phyloP scores from a whole-genome alignment of 2,329 filamentous ascomycete genomes.

The Aureobasidium sp. region DNA sequence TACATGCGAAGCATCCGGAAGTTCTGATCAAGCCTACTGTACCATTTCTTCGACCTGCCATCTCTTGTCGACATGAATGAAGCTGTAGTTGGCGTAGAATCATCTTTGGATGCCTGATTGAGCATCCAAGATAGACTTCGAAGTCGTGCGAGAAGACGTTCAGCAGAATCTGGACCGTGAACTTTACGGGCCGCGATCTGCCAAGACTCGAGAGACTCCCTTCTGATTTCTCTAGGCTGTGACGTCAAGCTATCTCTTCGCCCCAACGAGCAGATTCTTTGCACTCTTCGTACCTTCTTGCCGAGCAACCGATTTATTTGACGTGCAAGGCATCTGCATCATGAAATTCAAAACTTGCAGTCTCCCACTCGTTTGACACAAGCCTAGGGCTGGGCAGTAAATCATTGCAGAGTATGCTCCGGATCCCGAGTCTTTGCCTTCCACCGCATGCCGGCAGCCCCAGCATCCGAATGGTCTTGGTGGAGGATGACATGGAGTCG shows the following conservation, averaged over 20 bases:
- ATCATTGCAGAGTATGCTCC: not conserved
- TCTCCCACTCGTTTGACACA: not conserved
- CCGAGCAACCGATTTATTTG: constrained; percentile 11
- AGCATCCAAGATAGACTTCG: not conserved
- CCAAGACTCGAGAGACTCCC: too few relatives aligned
- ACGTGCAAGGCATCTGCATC: not conserved
- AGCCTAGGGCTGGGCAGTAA: constrained; percentile 1
- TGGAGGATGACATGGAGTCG: not conserved
- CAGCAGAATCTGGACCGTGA: not conserved
- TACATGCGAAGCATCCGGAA: not conserved
- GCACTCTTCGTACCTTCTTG: constrained; percentile 9
- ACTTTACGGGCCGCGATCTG: constrained; percentile 2
- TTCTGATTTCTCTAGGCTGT: too few relatives aligned
- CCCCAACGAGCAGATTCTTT: constrained; percentile 6
- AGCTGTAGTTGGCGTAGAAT: too few relatives aligned
- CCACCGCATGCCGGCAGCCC: not conserved
- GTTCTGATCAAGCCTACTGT: not conserved
- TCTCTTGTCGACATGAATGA: too few relatives aligned
- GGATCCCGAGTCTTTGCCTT: not conserved
- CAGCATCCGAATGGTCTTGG: not conserved
- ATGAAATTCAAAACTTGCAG: not conserved
- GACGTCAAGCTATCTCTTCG: not conserved
- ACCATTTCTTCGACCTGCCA: not conserved
- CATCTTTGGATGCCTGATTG: too few relatives aligned
- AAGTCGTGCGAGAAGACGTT: not conserved